Conservation (phyloP, 257 asterid species). For the Coffea eugenioides region DNA sequence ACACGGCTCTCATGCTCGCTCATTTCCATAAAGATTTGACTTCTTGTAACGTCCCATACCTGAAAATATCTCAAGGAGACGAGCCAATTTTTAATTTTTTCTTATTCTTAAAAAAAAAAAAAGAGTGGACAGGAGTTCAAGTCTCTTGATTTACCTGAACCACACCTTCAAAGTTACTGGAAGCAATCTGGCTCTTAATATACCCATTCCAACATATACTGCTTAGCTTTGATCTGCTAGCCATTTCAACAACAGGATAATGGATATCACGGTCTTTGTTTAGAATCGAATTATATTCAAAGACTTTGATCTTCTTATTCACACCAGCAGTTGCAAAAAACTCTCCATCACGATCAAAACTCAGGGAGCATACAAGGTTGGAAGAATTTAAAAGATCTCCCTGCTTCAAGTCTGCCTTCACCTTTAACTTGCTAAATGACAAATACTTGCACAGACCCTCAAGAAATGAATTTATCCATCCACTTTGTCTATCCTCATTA, state of each 20-base stretch:
- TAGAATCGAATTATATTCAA: slow-evolving; percentile 72
- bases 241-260: slow-evolving; percentile 96
- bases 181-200: slow-evolving; percentile 94
- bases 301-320: slow-evolving; percentile 93
- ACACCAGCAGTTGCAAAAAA: slow-evolving; percentile 97
- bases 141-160: slow-evolving; percentile 63
- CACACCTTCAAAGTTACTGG: slow-evolving; percentile 97
- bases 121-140: background rate
- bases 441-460: slow-evolving; percentile 84
- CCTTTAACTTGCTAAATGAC: slow-evolving; percentile 70
- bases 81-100: background rate
- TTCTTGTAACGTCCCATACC: slow-evolving; percentile 96
- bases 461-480: slow-evolving; percentile 75
- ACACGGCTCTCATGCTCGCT: slow-evolving; percentile 92
- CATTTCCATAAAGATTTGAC: slow-evolving; percentile 91
- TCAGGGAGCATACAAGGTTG: slow-evolving; percentile 83
- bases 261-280: slow-evolving; percentile 81
- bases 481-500: slow-evolving; percentile 49
- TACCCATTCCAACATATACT: slow-evolving; percentile 96
- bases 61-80: slow-evolving; percentile 26
- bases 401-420: slow-evolving; percentile 90
- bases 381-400: slow-evolving; percentile 93
- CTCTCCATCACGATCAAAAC: slow-evolving; percentile 98
- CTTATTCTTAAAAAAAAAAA: background rate
- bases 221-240: slow-evolving; percentile 86